A percentile compares a stretch with the other conserved stretches of the same genome.
Evolutionary conservation across 2,329 filamentous ascomycete species (phyloP).

Genomic region (Purpureocillium lavendulum): DNA sequence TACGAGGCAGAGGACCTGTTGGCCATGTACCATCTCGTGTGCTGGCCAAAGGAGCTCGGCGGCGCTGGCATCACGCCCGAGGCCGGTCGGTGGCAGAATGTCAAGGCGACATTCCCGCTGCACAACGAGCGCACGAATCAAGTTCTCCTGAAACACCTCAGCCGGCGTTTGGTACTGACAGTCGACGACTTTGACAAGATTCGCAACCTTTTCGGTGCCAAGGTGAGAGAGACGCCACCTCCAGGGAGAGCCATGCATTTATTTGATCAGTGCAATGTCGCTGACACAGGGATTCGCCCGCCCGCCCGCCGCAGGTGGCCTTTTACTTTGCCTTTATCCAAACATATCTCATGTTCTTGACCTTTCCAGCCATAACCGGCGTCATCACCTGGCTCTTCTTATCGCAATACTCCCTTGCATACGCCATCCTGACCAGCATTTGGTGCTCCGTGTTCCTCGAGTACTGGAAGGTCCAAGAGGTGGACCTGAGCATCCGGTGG

Average conservation of each 20-base stretch:
- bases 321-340: constrained; percentile 83
- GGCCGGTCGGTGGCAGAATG: constrained; percentile 49
- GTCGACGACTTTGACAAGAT: constrained; percentile 48
- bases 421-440: constrained; percentile 56
- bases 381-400: constrained; percentile 60
- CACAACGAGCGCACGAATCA: constrained; percentile 52
- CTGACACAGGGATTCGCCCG: too few relatives aligned
- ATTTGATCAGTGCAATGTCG: too few relatives aligned
- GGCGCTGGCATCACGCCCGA: constrained; percentile 55
- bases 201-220: constrained; percentile 53
- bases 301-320: constrained; percentile 43
- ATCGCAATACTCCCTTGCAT: constrained; percentile 61
- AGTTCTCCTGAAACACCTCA: constrained; percentile 47
- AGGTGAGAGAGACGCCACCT: constrained; percentile 29
- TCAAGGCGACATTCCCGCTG: constrained; percentile 53
- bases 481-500: constrained; percentile 66
- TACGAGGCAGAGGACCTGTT: constrained; percentile 61
- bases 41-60: constrained; percentile 47
- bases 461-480: constrained; percentile 71
- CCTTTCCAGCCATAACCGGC: constrained; percentile 61
- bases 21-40: constrained; percentile 61
- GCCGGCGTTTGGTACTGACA: constrained; percentile 41
- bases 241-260: too few relatives aligned
- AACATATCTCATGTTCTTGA: constrained; percentile 62
- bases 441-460: constrained; percentile 71